Conservation (phyloP, 768 basidiomycete species). For the Termitomyces sp. region DNA sequence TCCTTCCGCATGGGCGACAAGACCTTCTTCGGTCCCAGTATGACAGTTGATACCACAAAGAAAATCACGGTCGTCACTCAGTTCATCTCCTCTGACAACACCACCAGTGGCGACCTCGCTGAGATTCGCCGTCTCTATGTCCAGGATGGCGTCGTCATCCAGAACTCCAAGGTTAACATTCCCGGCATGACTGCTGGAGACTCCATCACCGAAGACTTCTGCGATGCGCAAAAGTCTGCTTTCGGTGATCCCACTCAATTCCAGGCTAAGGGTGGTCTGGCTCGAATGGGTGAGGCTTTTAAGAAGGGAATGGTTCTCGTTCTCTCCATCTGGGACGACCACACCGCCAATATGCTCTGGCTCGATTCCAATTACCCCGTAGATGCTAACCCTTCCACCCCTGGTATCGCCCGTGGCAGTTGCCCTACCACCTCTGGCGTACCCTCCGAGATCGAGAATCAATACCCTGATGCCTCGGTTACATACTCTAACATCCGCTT, state of each 20-base stretch:
- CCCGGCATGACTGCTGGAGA: constrained; percentile 33
- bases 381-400: constrained; percentile 20
- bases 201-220: constrained; percentile 46
- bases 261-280: constrained; percentile 36
- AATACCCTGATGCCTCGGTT: constrained; percentile 34
- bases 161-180: constrained; percentile 42
- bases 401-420: constrained; percentile 43
- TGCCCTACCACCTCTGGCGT: constrained; percentile 43
- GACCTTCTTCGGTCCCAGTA: constrained; percentile 41
- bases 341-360: constrained; percentile 50
- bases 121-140: constrained; percentile 54
- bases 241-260: constrained; percentile 44
- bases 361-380: constrained; percentile 47
- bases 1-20: constrained; percentile 47
- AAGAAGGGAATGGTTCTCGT: constrained; percentile 42
- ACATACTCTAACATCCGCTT: constrained; percentile 51
- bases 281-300: constrained; percentile 27
- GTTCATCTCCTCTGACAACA: constrained; percentile 43
- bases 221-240: constrained; percentile 38
- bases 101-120: constrained; percentile 38
- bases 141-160: constrained; percentile 45
- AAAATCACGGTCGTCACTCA: constrained; percentile 55
- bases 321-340: constrained; percentile 49
- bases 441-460: constrained; percentile 36
- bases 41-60: constrained; percentile 43